Conservation (phyloP, 2,329 filamentous ascomycete species). For the Tolypocladium ovalisporum region DNA sequence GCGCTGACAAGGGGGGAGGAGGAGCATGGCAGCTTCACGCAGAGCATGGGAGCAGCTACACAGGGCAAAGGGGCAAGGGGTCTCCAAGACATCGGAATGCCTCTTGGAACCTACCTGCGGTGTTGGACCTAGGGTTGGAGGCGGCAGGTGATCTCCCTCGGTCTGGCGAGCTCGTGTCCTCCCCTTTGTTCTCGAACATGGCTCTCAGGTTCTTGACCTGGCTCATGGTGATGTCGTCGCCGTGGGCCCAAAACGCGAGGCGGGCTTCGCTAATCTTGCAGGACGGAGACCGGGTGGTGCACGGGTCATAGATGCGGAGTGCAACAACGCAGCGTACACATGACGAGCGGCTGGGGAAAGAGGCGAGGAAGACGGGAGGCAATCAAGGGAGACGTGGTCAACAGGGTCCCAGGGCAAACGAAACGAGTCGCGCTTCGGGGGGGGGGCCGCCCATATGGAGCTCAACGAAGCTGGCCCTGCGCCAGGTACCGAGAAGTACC, state of each 20-base stretch:
- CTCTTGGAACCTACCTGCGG: constrained; percentile 11
- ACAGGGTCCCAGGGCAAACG: not conserved
- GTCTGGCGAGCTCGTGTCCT: constrained; percentile 53
- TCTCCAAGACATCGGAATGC: constrained; percentile 1
- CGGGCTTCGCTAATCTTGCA: not conserved
- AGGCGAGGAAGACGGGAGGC: not conserved
- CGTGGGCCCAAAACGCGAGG: not conserved
- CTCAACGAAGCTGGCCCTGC: not conserved
- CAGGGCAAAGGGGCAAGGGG: not conserved
- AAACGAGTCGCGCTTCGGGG: not conserved
- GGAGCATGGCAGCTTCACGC: not conserved
- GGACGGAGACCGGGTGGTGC: not conserved
- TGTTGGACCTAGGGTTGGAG: constrained; percentile 18
- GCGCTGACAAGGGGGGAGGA: not conserved
- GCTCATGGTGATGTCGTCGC: constrained; percentile 38
- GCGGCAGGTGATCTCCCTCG: constrained; percentile 57
- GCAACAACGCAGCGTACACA: not conserved
- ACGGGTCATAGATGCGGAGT: not conserved
- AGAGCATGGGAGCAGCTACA: not conserved
- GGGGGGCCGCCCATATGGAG: not conserved
- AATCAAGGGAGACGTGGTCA: not conserved
- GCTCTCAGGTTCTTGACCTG: constrained; percentile 66
- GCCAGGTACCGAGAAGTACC: constrained; percentile 1
- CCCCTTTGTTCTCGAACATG: constrained; percentile 68
- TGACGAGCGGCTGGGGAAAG: not conserved